Conservation (phyloP, 495 filamentous ascomycete species). For the Neurospora sp. region DNA sequence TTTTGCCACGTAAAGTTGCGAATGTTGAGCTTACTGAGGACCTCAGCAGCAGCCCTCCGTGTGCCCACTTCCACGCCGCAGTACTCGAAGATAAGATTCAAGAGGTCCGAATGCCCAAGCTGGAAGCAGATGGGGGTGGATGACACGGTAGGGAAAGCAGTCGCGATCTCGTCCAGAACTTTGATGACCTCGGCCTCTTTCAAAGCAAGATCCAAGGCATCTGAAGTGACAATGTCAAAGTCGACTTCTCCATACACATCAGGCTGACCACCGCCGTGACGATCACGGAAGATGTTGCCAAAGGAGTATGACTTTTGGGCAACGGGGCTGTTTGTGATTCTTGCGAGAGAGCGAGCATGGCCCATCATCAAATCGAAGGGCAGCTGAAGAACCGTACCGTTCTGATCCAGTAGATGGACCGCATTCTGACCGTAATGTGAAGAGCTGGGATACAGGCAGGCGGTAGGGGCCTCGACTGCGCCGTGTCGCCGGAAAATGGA, state of each 20-base stretch:
- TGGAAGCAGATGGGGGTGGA: conserved; percentile 77
- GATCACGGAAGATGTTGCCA: conserved; percentile 78
- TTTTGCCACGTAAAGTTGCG: conserved; percentile 75
- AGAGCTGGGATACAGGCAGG: conserved; percentile 71
- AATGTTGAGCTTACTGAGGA: conserved; percentile 79
- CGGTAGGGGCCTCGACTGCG: conserved; percentile 68
- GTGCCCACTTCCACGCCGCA: conserved; percentile 64
- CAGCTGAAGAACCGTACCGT: conserved; percentile 76
- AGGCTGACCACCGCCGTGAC: conserved; percentile 63
- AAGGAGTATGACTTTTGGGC: conserved; percentile 77
- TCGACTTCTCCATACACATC: conserved; percentile 79
- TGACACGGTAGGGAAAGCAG: conserved; percentile 65
- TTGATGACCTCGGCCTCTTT: conserved; percentile 95
- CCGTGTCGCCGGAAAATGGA: conserved; percentile 86
- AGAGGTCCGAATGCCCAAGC: conserved; percentile 77
- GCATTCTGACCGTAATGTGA: conserved; percentile 55
- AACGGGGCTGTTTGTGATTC: conserved; percentile 45
- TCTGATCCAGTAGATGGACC: conserved; percentile 69
- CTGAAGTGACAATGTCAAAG: conserved; percentile 81
- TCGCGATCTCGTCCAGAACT: conserved; percentile 82
- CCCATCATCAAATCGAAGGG: conserved; percentile 89
- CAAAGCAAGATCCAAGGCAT: conserved; percentile 70
- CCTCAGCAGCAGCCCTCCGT: conserved; percentile 65
- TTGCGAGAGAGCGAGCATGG: conserved; percentile 75
- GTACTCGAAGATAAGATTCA: conserved; percentile 77